Evolutionary conservation across 2,329 filamentous ascomycete genomes (phyloP).

Genomic region (Calonectria pauciramosa): DNA sequence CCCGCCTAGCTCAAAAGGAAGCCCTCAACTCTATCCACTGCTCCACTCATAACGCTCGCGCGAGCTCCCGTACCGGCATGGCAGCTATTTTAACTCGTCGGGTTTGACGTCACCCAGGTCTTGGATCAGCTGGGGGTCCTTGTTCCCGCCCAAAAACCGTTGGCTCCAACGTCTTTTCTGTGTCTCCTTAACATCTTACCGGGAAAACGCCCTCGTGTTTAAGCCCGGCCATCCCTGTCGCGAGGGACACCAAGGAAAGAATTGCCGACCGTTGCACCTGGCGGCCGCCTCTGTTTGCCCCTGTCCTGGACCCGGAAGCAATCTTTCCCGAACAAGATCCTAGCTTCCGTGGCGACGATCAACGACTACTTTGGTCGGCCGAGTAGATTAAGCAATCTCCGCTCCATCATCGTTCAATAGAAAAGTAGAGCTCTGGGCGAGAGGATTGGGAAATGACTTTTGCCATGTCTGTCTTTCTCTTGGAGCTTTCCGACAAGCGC

Average conservation of each 20-base stretch:
- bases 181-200: not conserved
- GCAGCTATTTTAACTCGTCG: not conserved
- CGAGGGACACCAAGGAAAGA: not conserved
- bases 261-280: not conserved
- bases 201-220: not conserved
- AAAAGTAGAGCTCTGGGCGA: not conserved
- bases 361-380: not conserved
- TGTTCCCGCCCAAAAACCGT: not conserved
- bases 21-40: not conserved
- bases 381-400: not conserved
- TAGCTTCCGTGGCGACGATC: not conserved
- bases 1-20: not conserved
- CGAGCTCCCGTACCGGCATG: not conserved
- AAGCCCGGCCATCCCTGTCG: not conserved
- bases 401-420: not conserved
- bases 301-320: not conserved
- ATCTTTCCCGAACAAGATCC: not conserved
- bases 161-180: not conserved
- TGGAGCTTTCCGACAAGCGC: not conserved
- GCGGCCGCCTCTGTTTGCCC: not conserved
- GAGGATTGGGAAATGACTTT: not conserved
- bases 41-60: not conserved
- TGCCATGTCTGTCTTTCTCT: not conserved
- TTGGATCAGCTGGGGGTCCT: not conserved
- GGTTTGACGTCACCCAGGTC: not conserved